Evolutionary conservation across 805 yeast genomes (phyloP).

Genomic region (Vanderwaltozyma yarrowii): DNA sequence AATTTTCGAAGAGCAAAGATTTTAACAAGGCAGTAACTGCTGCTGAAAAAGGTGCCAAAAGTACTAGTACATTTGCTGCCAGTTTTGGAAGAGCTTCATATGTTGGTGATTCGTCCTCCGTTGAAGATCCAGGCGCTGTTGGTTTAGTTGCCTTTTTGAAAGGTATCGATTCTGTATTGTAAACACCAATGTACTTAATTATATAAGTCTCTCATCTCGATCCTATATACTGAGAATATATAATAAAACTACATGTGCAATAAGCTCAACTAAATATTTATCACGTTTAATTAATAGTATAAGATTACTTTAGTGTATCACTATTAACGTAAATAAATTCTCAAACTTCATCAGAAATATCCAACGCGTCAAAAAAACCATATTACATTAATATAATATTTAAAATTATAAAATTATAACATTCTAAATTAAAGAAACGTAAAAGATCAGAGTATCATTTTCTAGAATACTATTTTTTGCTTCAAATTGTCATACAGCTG

Average conservation of each 20-base stretch:
- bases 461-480: too few relatives aligned
- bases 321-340: too few relatives aligned
- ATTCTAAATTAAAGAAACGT: too few relatives aligned
- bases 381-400: background rate
- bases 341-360: too few relatives aligned
- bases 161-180: constrained; percentile 24
- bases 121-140: constrained; percentile 94
- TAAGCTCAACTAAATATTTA: too few relatives aligned
- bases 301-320: too few relatives aligned
- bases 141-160: constrained; percentile 55
- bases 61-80: constrained; percentile 67
- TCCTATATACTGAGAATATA: background rate
- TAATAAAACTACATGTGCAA: too few relatives aligned
- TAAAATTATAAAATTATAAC: background rate
- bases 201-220: constrained; percentile 1
- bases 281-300: too few relatives aligned
- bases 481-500: too few relatives aligned
- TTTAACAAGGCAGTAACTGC: constrained; percentile 53
- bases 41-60: constrained; percentile 66
- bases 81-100: constrained; percentile 91
- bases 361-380: too few relatives aligned
- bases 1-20: constrained; percentile 41
- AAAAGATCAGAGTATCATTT: too few relatives aligned
- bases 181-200: too few relatives aligned
- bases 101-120: constrained; percentile 58